Conservation (phyloP, 2,329 filamentous ascomycete species). For the Fusarium sp. region DNA sequence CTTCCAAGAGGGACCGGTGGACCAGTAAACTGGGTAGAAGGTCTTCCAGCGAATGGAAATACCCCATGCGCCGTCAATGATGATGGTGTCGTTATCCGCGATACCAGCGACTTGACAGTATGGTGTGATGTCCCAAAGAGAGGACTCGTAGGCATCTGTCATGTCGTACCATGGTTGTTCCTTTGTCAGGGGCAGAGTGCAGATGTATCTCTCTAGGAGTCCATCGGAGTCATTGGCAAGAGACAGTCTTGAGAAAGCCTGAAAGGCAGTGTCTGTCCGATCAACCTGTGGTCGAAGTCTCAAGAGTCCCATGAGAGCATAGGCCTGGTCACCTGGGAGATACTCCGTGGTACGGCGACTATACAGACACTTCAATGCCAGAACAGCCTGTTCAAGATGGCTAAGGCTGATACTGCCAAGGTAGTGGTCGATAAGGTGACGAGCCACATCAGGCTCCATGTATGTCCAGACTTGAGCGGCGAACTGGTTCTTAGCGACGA, state of each 20-base stretch:
- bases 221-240: slow-evolving; percentile 51
- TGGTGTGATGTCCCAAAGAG: slow-evolving; percentile 51
- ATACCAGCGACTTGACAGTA: slow-evolving; percentile 50
- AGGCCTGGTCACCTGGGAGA: slow-evolving; percentile 49
- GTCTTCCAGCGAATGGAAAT: slow-evolving; percentile 49
- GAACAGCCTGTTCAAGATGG: slow-evolving; percentile 48
- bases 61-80: slow-evolving; percentile 49
- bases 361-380: slow-evolving; percentile 48
- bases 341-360: slow-evolving; percentile 41
- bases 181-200: slow-evolving; percentile 40
- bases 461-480: slow-evolving; percentile 47
- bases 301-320: slow-evolving; percentile 53
- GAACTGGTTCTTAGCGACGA: slow-evolving; percentile 50
- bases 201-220: slow-evolving; percentile 51
- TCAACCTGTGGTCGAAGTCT: slow-evolving; percentile 49
- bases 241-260: slow-evolving; percentile 52
- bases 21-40: slow-evolving; percentile 46
- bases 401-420: slow-evolving; percentile 48
- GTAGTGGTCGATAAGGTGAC: slow-evolving; percentile 52
- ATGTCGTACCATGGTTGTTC: slow-evolving; percentile 48
- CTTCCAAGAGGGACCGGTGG: slow-evolving; percentile 43
- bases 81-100: slow-evolving; percentile 49
- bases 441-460: slow-evolving; percentile 43
- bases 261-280: slow-evolving; percentile 49
- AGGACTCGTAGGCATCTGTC: slow-evolving; percentile 47